Percentiles rank a stretch among this genome's conserved stretches.
Evolutionary conservation across 2,329 filamentous ascomycete genomes (phyloP).

Genomic region (Moelleriella libera): DNA sequence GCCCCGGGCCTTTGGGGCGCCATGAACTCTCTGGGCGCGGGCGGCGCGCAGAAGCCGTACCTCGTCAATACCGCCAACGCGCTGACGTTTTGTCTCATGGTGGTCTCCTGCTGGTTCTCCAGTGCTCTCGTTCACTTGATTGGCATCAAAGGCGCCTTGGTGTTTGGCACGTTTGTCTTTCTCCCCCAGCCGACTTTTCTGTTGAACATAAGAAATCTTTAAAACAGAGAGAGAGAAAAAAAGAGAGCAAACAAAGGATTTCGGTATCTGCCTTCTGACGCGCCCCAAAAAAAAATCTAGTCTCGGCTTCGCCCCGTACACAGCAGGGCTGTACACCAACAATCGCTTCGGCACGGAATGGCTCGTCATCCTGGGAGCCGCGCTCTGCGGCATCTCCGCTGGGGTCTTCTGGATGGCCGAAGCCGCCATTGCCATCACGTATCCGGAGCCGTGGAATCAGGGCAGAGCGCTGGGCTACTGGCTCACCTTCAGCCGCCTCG

Average conservation of each 20-base stretch:
- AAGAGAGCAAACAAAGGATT: background rate
- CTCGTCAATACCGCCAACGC: constrained; percentile 60
- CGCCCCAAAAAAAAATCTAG: background rate
- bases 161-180: constrained; percentile 48
- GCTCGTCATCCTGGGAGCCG: constrained; percentile 54
- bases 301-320: constrained; percentile 56
- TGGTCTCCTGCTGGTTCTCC: constrained; percentile 53
- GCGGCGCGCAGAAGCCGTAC: constrained; percentile 48
- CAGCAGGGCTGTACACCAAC: constrained; percentile 58
- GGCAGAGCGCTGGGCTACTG: constrained; percentile 54
- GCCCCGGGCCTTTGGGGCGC: constrained; percentile 61
- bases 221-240: background rate
- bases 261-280: background rate
- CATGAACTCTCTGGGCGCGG: constrained; percentile 61
- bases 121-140: constrained; percentile 50
- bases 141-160: constrained; percentile 55
- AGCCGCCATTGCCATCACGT: constrained; percentile 57
- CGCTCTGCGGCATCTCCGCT: constrained; percentile 54
- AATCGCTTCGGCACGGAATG: constrained; percentile 56
- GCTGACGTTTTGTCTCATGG: constrained; percentile 59
- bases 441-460: constrained; percentile 56
- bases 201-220: no score
- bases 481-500: constrained; percentile 43
- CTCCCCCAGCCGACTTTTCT: no score
- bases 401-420: constrained; percentile 68